Percentiles rank a stretch among this genome's conserved stretches.
Evolutionary conservation across 2,329 filamentous ascomycete genomes (phyloP).

Genomic region (Aureobasidium pullulans): DNA sequence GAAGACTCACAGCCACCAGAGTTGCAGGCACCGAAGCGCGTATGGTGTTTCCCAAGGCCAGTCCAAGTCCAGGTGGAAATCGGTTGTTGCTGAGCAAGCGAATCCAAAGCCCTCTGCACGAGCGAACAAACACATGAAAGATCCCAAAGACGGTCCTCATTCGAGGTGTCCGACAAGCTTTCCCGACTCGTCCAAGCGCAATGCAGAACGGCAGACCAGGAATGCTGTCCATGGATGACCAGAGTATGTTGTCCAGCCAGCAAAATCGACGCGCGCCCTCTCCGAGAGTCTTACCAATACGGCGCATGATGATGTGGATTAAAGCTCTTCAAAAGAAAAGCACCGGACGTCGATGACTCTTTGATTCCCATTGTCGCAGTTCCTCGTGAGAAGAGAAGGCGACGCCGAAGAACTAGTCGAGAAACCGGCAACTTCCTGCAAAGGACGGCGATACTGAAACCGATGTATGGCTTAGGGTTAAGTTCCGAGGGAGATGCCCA

Average conservation of each 20-base stretch:
- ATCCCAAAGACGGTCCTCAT: slow-evolving; percentile 46
- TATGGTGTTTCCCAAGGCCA: slow-evolving; percentile 19
- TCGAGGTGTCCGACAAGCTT: slow-evolving; percentile 44
- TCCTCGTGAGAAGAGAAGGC: background rate
- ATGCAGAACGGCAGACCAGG: slow-evolving; percentile 33
- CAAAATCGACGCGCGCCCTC: slow-evolving; percentile 68
- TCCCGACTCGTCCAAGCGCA: slow-evolving; percentile 41
- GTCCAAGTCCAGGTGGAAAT: slow-evolving; percentile 25
- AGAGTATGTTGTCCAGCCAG: slow-evolving; percentile 65
- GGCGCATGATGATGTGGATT: slow-evolving; percentile 62
- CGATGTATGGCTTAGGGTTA: slow-evolving; percentile 89
- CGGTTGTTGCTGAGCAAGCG: slow-evolving; percentile 27
- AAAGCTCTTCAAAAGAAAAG: slow-evolving; percentile 32
- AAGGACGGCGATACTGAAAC: slow-evolving; percentile 41
- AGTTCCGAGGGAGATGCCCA: slow-evolving; percentile 73
- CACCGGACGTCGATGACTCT: slow-evolving; percentile 28
- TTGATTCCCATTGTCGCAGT: slow-evolving; percentile 21
- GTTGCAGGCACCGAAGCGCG: slow-evolving; percentile 27
- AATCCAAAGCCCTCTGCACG: slow-evolving; percentile 13
- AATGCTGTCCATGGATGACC: slow-evolving; percentile 54
- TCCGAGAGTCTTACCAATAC: slow-evolving; percentile 66
- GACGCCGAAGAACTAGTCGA: slow-evolving; percentile 51
- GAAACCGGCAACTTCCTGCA: slow-evolving; percentile 54
- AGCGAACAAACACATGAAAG: slow-evolving; percentile 25
- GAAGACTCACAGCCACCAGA: slow-evolving; percentile 12